Base-by-base conservation (phyloP, 108 stramenopile genomes). In the Aurantiochytrium sp. region DNA sequence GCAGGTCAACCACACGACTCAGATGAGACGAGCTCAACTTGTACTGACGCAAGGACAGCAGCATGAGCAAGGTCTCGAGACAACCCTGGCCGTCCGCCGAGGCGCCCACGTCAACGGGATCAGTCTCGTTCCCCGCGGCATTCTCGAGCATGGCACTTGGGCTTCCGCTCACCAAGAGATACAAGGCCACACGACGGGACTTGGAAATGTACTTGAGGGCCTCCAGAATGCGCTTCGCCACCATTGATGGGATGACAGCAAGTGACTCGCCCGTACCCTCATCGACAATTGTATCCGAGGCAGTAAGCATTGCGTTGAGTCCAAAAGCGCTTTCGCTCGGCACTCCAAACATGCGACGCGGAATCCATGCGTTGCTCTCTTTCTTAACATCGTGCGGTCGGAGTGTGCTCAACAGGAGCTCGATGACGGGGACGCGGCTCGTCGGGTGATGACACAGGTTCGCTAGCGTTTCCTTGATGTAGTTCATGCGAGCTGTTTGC, bases 1-100 rank as follows among this genome's bases (percentile, higher is more conserved):
- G 76, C 51, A 83, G 51, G 23, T 83, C 76, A 55, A 83, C 51
- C 49, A 83, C 76, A 23, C 76, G 49, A 0, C 43, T 35, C 19
- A 83, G 76, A 23, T 83, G 76, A 6, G 76, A 47, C 18, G 76
- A 83, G 51, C 76, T 83, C n/a, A 83, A 45, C n/a, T 53, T 83
- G 51, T 83, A 83, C 28, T 83, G 49, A 12, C 76, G 76, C 76
- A 83, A 12, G 12, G 76, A 47, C 43, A 83, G 76, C 19, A 83
- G 76, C 19, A 23, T 25, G 6, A 47, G 51, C 45, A 83, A 45
- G 0, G n/a, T 53, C 76, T 83, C 76, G 1, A 83, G 51, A 23
- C 45, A 83, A 18, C 64, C 64, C 3, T 8, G 10, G 64, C 42
- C 42, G 8, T 6, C 8, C 25, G 64, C 14, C 21, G 64, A 69